These are phyloP conservation scores for Aegilops tauschii DNA, from an alignment of 176 grass and related monocot genomes.

Conservation along the genomic window DNA sequence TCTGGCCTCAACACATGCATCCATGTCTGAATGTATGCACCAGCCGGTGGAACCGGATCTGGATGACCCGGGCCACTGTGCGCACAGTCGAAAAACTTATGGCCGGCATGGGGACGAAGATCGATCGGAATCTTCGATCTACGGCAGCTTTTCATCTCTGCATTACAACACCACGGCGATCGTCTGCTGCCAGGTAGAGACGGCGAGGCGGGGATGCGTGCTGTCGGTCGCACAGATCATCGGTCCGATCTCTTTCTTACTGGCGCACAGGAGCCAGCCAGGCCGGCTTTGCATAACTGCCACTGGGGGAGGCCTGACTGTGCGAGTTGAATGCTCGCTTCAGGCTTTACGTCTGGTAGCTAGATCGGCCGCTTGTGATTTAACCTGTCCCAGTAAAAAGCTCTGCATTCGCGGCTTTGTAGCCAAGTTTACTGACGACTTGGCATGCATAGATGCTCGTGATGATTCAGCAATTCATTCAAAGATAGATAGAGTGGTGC, in stretches of 20 bases:
- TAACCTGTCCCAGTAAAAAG: neutral
- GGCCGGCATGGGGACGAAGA: neutral
- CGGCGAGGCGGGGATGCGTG: neutral
- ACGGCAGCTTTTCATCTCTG: constrained; percentile 1
- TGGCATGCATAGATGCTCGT: neutral
- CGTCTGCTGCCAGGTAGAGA: neutral
- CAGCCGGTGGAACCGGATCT: neutral
- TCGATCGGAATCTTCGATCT: constrained; percentile 13
- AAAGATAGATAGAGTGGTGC: neutral
- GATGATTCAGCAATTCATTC: neutral
- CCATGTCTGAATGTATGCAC: neutral
- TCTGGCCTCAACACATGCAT: neutral
- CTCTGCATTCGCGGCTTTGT: neutral
- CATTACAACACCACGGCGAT: neutral
- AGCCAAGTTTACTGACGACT: neutral
- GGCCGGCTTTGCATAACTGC: neutral
- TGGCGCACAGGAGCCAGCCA: neutral
- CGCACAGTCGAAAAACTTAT: neutral
- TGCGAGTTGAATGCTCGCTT: constrained; percentile 7
- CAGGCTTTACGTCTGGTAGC: constrained; percentile 10
- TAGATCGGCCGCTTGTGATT: constrained; percentile 3
- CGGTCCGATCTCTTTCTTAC: neutral
- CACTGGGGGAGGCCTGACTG: neutral
- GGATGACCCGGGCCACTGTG: neutral
- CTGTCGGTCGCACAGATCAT: neutral